Evolutionary conservation across 1,284 basidiomycete genomes (phyloP).

Genomic region (Irpex lacteus): DNA sequence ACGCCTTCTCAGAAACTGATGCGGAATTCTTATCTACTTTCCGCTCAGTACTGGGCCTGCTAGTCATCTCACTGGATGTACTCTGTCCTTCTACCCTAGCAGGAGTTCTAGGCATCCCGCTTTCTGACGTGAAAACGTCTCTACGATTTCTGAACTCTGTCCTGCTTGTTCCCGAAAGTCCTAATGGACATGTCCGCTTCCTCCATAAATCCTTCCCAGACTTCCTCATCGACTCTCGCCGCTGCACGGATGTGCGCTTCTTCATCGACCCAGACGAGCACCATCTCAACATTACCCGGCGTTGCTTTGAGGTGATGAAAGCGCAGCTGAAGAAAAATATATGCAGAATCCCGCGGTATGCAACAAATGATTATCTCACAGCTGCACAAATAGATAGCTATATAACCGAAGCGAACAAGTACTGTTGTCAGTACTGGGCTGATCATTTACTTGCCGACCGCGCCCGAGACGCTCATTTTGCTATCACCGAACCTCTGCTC

Average conservation of each 20-base stretch:
- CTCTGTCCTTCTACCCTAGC: not conserved
- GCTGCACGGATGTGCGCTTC: not conserved
- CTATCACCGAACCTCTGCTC: not conserved
- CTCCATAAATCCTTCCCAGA: not conserved
- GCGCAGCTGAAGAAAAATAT: not conserved
- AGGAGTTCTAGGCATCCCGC: not conserved
- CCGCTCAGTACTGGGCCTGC: not conserved
- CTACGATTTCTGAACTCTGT: not conserved
- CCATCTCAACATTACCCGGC: not conserved
- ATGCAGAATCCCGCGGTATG: not conserved
- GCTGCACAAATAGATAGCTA: not conserved
- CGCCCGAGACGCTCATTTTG: not conserved
- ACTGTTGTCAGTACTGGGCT: not conserved
- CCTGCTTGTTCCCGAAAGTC: not conserved
- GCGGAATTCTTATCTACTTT: not conserved
- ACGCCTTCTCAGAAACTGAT: not conserved
- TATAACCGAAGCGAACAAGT: not conserved
- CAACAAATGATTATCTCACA: not conserved
- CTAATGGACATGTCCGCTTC: not conserved
- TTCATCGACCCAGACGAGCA: not conserved
- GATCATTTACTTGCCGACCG: not conserved
- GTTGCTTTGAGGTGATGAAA: not conserved
- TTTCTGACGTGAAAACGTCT: not conserved
- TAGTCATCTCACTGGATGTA: not conserved
- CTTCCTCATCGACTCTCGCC: not conserved